Evolutionary conservation across 2,329 filamentous ascomycete species (phyloP).

Genomic region (Colletotrichum theobromicola): DNA sequence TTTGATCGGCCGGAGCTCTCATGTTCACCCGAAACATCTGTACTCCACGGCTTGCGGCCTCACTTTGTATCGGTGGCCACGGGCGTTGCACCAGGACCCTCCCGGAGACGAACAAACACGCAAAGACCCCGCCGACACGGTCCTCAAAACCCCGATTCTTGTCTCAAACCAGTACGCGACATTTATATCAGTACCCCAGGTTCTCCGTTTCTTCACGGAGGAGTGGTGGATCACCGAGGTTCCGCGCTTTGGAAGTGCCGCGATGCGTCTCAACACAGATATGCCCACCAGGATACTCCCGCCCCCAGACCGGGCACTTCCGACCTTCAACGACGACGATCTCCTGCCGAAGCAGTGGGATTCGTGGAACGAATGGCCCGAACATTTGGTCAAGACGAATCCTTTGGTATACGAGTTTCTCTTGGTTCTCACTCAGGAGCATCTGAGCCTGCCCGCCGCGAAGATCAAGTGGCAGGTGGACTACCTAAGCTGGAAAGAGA

Average conservation of each 20-base stretch:
- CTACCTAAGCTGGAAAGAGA: neutral
- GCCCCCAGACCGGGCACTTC: neutral
- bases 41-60: neutral
- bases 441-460: neutral
- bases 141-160: neutral
- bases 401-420: neutral
- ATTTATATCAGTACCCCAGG: neutral
- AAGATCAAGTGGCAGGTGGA: neutral
- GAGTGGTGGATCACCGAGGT: slow-evolving; percentile 31
- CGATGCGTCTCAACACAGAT: slow-evolving; percentile 7
- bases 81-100: neutral
- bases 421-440: neutral
- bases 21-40: neutral
- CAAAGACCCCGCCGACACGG: neutral
- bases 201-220: slow-evolving; percentile 24
- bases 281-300: neutral
- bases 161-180: neutral
- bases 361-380: neutral
- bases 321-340: neutral
- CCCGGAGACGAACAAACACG: neutral
- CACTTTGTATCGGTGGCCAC: neutral
- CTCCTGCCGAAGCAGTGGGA: neutral
- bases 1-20: neutral
- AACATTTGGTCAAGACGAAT: neutral
- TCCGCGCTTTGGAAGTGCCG: slow-evolving; percentile 27